phyloP scores from a whole-genome alignment of 2,329 filamentous ascomycete genomes.

The Stemphylium beticola region DNA sequence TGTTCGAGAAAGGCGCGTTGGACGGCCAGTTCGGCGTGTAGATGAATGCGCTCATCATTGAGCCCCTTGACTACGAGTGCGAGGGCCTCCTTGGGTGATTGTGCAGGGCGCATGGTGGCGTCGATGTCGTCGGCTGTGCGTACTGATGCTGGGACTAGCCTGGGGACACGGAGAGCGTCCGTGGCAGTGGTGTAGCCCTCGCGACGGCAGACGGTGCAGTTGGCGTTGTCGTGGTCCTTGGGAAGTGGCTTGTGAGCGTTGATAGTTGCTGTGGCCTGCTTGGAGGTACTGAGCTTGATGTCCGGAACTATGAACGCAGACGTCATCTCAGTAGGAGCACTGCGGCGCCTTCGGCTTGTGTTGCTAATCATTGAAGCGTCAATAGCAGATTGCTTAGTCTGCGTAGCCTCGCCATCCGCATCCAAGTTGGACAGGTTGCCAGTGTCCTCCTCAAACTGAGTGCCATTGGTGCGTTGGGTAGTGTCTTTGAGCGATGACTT shows the following conservation, averaged over 20 bases:
- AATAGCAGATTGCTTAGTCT: conserved; percentile 36
- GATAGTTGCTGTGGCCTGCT: conserved; percentile 28
- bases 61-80: conserved; percentile 83
- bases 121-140: conserved; percentile 62
- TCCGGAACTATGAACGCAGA: conserved; percentile 70
- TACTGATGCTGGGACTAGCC: conserved; percentile 58
- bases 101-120: conserved; percentile 65
- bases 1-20: conserved; percentile 66
- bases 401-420: conserved; percentile 33
- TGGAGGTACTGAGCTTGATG: conserved; percentile 58
- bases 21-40: conserved; percentile 71
- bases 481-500: conserved; percentile 63
- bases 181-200: conserved; percentile 42
- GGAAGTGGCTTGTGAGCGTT: conserved; percentile 30
- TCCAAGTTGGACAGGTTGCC: conserved; percentile 40
- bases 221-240: conserved; percentile 58
- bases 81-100: conserved; percentile 73
- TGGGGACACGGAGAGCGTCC: conserved; percentile 52
- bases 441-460: conserved; percentile 46
- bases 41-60: conserved; percentile 78
- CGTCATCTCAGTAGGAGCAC: conserved; percentile 62
- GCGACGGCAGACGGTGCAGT: conserved; percentile 64
- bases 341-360: conserved; percentile 58
- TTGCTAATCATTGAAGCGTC: conserved; percentile 56
- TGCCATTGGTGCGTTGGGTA: conserved; percentile 44